Base-by-base conservation (phyloP, 805 yeast species). In the Candida succiphila region DNA sequence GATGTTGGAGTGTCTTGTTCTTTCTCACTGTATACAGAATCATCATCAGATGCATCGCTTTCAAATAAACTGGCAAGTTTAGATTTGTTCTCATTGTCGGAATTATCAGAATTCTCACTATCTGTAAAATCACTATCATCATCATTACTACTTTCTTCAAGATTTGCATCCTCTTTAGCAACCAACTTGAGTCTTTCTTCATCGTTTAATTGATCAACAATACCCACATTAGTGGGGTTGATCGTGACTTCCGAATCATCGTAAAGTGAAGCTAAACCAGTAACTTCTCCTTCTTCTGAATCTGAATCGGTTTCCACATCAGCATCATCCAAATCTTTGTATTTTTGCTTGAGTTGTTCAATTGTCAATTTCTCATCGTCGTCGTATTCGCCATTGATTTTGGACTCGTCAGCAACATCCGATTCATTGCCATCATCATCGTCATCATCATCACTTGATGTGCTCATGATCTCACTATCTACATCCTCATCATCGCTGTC, bases 341-440 rank as follows among this genome's bases (percentile, higher is more conserved):
- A 76, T 52, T 80, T 77, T 39, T 63, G 61, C 29, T 61, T 59
- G 42, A 77, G 63, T 46, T 74, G 71, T 28, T 75, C 80, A 2
- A 75, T 63, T 1, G 78, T 57, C 27, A 78, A 55, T 19, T 65
- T 56, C 41, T 61, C 62, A 41, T 76, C 84, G 29, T 62, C 65
- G 9, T 35, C 36, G n/a, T 25, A 25, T n/a, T 30, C 27, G n/a
- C 17, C 17, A 19, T 37, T 18, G 6, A 37, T 39, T 5, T 43
- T 34, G 10, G 32, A 22, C 18, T 34, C 36, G 18, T 44, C 49
- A 7, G 33, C 37, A 25, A 36, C 41, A 12, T 33, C 37, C 16
- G 37, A 7, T 14, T 21, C 27, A 1, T 27, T 8, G 14, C 32
- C 27, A 7, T 23, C 46, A 25, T 36, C 37, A 16, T 37, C 40